Evolutionary conservation across 2,329 filamentous ascomycete genomes (phyloP), one percentile per base, ranked within the genome.

Genomic region (Arthrinium puccinioides): DNA sequence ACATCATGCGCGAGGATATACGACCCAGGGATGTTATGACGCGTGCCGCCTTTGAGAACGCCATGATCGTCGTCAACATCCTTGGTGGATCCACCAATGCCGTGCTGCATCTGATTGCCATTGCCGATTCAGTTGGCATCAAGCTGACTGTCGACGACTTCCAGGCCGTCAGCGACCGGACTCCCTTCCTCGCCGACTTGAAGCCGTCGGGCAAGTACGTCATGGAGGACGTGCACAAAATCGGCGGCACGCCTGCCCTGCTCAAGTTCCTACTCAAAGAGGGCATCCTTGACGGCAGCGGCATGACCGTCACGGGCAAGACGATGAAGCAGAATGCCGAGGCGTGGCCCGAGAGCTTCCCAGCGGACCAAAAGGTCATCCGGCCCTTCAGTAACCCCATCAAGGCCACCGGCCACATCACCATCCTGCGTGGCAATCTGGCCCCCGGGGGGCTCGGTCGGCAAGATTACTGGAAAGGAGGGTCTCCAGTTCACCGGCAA

Each of bases 401-500:
- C 70, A 95, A 95, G 64, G 53, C 74, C 0, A 89, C 84, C 0
- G 89, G 88, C 21, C 88, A 95, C 59, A 81, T 95, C 45, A 86
- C 94, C 67, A 94, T 95, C 48, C 72, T 95, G 21, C 79, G 81
- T 44, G 88, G 88, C 26, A 87, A 87, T 42, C 76, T 95, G 25
- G 87, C 89, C 1, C 89, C 88, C 3, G n/a, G 83, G 82, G 9
- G 89, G 88, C 34, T 85, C 86, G 1, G 88, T 95, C 9, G 88
- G 87, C 44, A 95, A 95, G 64, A 95, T 95, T 60, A 95, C 88
- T 0, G 88, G 88, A 34, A 95, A 95, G 66, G 88, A 95, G 62
- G 88, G 89, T n/a, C 74, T 87, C 13, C 70, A 67, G 9, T 95
- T 95, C 62, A 79, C 72, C 10, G 88, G 88, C 41, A 86, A 81